Percentiles rank a stretch among this genome's conserved stretches.
phyloP scores from a whole-genome alignment of 768 basidiomycete genomes.

The Termitomyces sp. region DNA sequence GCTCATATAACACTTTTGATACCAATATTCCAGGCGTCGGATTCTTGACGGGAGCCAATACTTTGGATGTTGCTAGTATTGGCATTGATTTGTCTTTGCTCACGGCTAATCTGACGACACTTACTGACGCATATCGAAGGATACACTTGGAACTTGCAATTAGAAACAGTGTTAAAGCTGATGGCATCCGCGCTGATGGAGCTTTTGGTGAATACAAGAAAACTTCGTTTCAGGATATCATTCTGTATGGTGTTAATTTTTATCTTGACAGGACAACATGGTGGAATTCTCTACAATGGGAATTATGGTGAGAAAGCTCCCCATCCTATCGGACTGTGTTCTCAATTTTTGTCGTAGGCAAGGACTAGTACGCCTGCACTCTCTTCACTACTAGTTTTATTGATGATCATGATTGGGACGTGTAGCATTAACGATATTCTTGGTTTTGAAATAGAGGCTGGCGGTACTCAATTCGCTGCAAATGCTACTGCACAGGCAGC shows the following conservation, averaged over 20 bases:
- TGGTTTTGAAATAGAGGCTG: constrained; percentile 53
- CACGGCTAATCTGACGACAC: constrained; percentile 35
- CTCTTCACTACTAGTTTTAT: neutral
- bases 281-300: constrained; percentile 63
- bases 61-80: constrained; percentile 58
- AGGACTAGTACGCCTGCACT: constrained; percentile 31
- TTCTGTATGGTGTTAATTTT: neutral
- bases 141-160: constrained; percentile 52
- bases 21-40: constrained; percentile 31
- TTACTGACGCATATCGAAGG: constrained; percentile 43
- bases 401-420: neutral
- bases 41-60: constrained; percentile 58
- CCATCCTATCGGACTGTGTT: neutral
- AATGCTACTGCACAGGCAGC: constrained; percentile 34
- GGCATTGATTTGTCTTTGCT: constrained; percentile 47
- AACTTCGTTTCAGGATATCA: neutral
- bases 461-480: constrained; percentile 53
- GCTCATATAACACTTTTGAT: constrained; percentile 35
- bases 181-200: constrained; percentile 56
- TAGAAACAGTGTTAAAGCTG: constrained; percentile 37
- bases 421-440: constrained; percentile 54
- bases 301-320: constrained; percentile 46
- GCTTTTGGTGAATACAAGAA: constrained; percentile 31
- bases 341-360: neutral
- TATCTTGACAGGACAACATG: constrained; percentile 41